Percentiles rank a stretch among this genome's conserved stretches.
phyloP scores from a whole-genome alignment of 2,329 filamentous ascomycete genomes.

The Beauveria australis region DNA sequence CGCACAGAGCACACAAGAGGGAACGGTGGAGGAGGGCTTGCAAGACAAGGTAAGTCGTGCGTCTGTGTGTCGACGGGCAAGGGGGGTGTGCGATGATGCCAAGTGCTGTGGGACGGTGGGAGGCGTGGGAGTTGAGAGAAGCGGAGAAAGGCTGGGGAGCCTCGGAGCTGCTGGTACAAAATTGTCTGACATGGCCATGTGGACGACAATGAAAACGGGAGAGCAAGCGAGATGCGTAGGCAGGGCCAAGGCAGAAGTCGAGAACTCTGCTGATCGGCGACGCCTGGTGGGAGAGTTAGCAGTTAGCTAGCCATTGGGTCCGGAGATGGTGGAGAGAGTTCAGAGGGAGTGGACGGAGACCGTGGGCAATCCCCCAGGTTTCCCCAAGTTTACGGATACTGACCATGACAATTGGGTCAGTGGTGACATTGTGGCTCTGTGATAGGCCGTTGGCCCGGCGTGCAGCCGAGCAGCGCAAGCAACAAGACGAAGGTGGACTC shows the following conservation, averaged over 20 bases:
- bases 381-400: conserved; percentile 6
- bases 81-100: conserved; percentile 1
- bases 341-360: neutral
- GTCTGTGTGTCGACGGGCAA: conserved; percentile 4
- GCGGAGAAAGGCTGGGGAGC: conserved; percentile 4
- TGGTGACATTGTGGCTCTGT: neutral
- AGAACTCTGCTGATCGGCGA: conserved; percentile 6
- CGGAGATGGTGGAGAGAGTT: neutral
- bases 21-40: conserved; percentile 7
- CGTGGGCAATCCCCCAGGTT: conserved; percentile 7
- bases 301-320: neutral
- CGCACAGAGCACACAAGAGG: neutral
- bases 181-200: neutral
- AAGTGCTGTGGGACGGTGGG: neutral
- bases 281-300: neutral
- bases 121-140: neutral
- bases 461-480: neutral
- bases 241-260: neutral
- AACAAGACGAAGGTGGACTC: neutral
- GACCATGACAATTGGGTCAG: neutral
- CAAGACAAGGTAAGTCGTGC: conserved; percentile 4
- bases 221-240: neutral
- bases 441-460: neutral
- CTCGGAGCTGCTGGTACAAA: neutral
- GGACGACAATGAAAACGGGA: neutral